Base-by-base conservation (phyloP, 2,329 filamentous ascomycete genomes). In the Fusarium pseudograminearum region DNA sequence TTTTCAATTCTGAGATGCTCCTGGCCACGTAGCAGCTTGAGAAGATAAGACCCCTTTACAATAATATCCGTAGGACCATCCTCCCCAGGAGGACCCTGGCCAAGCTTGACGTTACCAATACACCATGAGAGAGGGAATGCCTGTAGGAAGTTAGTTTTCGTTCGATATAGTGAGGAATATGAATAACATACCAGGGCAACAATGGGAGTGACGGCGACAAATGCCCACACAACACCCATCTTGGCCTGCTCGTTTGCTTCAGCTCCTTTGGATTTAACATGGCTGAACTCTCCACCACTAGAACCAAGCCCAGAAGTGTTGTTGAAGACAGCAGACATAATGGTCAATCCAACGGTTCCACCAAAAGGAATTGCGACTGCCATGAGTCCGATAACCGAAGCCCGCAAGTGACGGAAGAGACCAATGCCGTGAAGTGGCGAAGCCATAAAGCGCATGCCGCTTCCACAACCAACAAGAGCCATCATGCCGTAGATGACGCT, bases 321-420 rank as follows among this genome's bases (percentile, higher is more conserved):
- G 73, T 91, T 90, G 76, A 91, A 91, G 3, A 92, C 89, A 11
- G 86, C 84, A 16, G 88, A 85, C 90, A 92, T 91, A 71, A 92
- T 83, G 1, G 89, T 90, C 46, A 91, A 81, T 0, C 86, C 86
- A 4, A 92, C 77, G 0, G 89, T 91, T 15, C 90, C 89, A 5
- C 90, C 90, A 26, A 92, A 85, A 0, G 88, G 87, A 18, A 86
- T 61, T 4, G 88, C 83, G 55, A 92, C 87, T 0, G 84, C 82
- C 76, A 90, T 83, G 12, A 92, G 75, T 1, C 85, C 87, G 58
- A 90, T 84, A 5, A 91, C 86, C 0, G 85, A 81, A 0, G 89
- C 84, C 15, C 90, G 85, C 30, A 84, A 79, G 6, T 83, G 77
- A 0, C 86, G 87, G 77, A 89, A 91, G 61, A 89, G 85, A 0